Conservation (phyloP, 1,284 basidiomycete species). For the Hortiboletus rubellus region DNA sequence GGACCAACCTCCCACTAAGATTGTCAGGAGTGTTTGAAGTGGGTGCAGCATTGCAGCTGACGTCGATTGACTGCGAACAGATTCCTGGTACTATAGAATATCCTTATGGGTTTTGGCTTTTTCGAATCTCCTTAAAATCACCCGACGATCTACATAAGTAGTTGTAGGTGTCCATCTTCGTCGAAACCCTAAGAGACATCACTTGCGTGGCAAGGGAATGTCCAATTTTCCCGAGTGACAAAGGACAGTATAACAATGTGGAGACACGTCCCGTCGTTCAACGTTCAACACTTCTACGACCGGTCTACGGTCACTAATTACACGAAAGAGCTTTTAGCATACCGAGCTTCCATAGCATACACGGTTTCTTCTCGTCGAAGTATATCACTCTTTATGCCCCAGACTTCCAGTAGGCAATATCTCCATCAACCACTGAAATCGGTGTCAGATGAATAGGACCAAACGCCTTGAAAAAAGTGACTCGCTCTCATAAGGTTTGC, state of each 20-base stretch:
- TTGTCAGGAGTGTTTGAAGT: neutral
- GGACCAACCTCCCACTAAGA: neutral
- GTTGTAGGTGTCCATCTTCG: neutral
- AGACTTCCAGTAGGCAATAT: conserved; percentile 84
- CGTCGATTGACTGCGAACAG: neutral
- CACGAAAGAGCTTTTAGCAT: conserved; percentile 18
- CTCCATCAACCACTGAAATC: conserved; percentile 71
- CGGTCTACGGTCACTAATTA: conserved; percentile 9
- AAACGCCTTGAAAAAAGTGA: conserved; percentile 19
- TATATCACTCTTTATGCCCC: conserved; percentile 44
- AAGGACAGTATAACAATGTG: neutral
- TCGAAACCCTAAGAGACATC: neutral
- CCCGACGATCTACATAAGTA: neutral
- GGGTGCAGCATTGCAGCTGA: neutral
- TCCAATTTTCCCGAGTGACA: no score
- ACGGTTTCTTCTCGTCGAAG: neutral
- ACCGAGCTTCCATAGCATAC: conserved; percentile 13
- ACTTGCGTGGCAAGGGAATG: neutral
- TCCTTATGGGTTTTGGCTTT: neutral
- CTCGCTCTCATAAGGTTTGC: conserved; percentile 93
- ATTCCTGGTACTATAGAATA: neutral
- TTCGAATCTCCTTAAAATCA: no score
- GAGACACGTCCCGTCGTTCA: neutral
- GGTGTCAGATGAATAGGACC: conserved; percentile 3
- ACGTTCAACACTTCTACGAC: neutral